These are phyloP conservation scores for Coprinellus micaceus DNA, from an alignment of 768 basidiomycete genomes.

Conservation along the genomic window DNA sequence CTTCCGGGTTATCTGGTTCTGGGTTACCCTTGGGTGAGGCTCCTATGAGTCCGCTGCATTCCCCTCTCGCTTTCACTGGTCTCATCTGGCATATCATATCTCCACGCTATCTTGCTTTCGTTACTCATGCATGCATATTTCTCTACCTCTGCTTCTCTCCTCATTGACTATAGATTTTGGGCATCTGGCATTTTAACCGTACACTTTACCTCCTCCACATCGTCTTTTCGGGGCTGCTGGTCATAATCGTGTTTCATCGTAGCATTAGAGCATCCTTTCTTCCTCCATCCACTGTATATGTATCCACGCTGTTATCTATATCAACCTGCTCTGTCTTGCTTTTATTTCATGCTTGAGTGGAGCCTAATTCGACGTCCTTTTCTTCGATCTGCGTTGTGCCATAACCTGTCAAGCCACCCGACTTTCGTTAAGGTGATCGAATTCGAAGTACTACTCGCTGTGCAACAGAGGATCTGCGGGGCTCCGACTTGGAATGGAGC, in stretches of 20 bases:
- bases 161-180: conserved; percentile 8
- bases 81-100: conserved; percentile 12
- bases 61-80: neutral
- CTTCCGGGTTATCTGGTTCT: neutral
- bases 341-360: neutral
- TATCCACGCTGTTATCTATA: conserved; percentile 1
- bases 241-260: conserved; percentile 3
- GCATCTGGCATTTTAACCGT: conserved; percentile 6
- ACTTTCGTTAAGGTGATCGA: conserved; percentile 3
- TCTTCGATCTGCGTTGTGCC: neutral
- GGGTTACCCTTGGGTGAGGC: neutral
- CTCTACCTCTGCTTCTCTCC: neutral
- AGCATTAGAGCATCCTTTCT: conserved; percentile 5
- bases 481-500: neutral
- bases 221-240: conserved; percentile 3
- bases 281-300: neutral
- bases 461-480: no score
- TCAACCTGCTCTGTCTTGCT: neutral
- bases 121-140: conserved; percentile 10
- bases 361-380: neutral
- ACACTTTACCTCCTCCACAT: conserved; percentile 5
- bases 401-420: conserved; percentile 2
- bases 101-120: conserved; percentile 17
- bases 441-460: neutral
- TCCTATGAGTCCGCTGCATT: neutral